phyloP scores from a whole-genome alignment of 345 rosid species.

The Pseudoturritis turrita region DNA sequence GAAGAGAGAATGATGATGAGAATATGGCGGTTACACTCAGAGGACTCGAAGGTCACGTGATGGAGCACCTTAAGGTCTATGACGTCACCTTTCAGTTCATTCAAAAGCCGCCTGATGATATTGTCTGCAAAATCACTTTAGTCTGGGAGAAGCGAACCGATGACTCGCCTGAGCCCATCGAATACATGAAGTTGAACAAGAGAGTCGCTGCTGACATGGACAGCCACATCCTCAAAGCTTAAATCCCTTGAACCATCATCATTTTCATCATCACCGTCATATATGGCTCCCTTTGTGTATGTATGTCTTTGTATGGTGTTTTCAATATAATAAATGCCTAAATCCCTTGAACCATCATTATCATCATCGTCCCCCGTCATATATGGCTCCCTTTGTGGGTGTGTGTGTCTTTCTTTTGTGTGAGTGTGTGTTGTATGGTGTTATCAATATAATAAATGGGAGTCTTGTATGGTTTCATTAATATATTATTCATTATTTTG shows the following conservation, averaged over 20 bases:
- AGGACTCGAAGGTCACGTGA: constrained; percentile 30
- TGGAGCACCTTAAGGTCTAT: constrained; percentile 28
- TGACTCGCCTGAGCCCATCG: constrained; percentile 33
- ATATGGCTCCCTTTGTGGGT: background rate
- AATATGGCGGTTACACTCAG: constrained; percentile 19
- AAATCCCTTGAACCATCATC: background rate
- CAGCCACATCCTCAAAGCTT: constrained; percentile 24
- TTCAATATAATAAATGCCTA: constrained; percentile 8
- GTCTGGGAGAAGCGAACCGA: constrained; percentile 29
- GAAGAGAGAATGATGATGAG: constrained; percentile 33
- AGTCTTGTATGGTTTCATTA: too few relatives aligned
- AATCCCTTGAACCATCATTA: background rate
- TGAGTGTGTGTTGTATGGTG: too few relatives aligned
- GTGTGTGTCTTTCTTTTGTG: background rate
- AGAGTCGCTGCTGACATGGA: constrained; percentile 32
- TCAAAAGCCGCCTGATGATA: constrained; percentile 22
- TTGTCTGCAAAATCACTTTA: constrained; percentile 29
- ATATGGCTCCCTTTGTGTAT: background rate
- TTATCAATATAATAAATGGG: background rate
- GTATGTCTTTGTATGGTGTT: background rate
- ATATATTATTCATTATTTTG: too few relatives aligned
- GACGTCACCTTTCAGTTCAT: constrained; percentile 27
- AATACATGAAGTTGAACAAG: constrained; percentile 31
- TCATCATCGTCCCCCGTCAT: background rate
- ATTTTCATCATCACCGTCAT: background rate